A percentile compares a stretch with the other conserved stretches of the same genome.
phyloP scores from a whole-genome alignment of 2,329 filamentous ascomycete species.

The Plectosphaerella plurivora region DNA sequence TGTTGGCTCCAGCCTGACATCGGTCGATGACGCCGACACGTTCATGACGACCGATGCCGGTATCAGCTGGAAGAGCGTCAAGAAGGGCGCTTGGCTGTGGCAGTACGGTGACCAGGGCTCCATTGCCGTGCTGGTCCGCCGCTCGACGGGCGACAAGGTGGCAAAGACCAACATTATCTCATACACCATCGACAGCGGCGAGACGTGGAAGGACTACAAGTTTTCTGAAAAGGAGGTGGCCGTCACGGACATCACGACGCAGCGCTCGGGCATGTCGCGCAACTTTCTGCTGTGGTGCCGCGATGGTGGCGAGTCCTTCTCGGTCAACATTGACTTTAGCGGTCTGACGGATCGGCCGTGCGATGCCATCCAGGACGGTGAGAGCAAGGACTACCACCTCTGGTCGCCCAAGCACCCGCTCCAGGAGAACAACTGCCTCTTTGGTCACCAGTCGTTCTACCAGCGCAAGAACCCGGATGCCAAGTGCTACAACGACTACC shows the following conservation, averaged over 20 bases:
- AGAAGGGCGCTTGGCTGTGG: conserved; percentile 87
- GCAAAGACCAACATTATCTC: conserved; percentile 65
- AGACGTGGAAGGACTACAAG: conserved; percentile 69
- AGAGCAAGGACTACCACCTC: conserved; percentile 68
- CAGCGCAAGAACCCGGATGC: conserved; percentile 80
- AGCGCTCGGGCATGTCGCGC: conserved; percentile 82
- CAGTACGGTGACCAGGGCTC: conserved; percentile 95
- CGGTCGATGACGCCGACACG: conserved; percentile 72
- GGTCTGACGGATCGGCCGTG: conserved; percentile 73
- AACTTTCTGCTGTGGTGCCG: conserved; percentile 91
- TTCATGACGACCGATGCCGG: conserved; percentile 93
- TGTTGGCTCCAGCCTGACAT: conserved; percentile 66
- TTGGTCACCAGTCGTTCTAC: conserved; percentile 86
- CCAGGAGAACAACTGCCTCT: conserved; percentile 76
- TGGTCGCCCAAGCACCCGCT: conserved; percentile 86
- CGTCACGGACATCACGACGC: conserved; percentile 78
- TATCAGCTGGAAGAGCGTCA: conserved; percentile 78
- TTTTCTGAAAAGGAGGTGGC: conserved; percentile 70
- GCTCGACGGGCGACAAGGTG: conserved; percentile 60
- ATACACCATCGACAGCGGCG: conserved; percentile 79
- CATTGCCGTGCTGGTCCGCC: conserved; percentile 81
- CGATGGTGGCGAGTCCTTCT: conserved; percentile 55
- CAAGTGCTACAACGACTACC: conserved; percentile 77
- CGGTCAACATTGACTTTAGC: conserved; percentile 85
- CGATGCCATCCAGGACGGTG: conserved; percentile 57